Conservation (phyloP, 2,329 filamentous ascomycete species). For the Dactylellina leptospora region DNA sequence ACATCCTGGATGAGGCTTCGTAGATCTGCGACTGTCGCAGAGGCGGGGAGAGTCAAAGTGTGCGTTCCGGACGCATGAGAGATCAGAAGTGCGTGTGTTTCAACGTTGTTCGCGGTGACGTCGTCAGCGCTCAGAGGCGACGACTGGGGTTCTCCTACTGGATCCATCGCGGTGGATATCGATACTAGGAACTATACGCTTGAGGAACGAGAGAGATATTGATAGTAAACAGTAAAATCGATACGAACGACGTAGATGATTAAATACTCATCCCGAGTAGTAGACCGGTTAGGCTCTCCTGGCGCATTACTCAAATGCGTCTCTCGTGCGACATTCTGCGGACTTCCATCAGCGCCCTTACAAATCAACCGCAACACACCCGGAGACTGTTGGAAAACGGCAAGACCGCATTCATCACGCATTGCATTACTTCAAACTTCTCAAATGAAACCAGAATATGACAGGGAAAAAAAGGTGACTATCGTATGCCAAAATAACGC, state of each 20-base stretch:
- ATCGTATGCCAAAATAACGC: background rate
- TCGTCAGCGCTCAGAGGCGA: background rate
- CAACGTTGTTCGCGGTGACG: conserved; percentile 52
- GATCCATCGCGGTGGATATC: conserved; percentile 15
- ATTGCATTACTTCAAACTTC: background rate
- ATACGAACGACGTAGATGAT: too few relatives aligned
- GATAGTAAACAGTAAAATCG: too few relatives aligned
- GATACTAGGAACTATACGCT: too few relatives aligned
- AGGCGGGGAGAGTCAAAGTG: conserved; percentile 62
- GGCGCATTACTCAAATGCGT: conserved; percentile 2
- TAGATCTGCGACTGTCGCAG: conserved; percentile 68
- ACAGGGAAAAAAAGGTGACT: too few relatives aligned
- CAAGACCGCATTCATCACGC: background rate
- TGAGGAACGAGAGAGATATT: too few relatives aligned
- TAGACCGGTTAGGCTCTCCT: too few relatives aligned
- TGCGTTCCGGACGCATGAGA: conserved; percentile 64
- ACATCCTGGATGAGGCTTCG: conserved; percentile 67
- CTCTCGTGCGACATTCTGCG: conserved; percentile 27
- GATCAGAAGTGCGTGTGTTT: conserved; percentile 62
- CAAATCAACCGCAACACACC: conserved; percentile 48
- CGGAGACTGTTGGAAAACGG: conserved; percentile 6
- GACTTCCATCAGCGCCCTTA: conserved; percentile 39
- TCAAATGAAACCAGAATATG: too few relatives aligned
- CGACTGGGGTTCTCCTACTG: conserved; percentile 4
- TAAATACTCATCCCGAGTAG: background rate